Conservation (phyloP, 106 monocot genomes). For the Apostasia ramifera region DNA sequence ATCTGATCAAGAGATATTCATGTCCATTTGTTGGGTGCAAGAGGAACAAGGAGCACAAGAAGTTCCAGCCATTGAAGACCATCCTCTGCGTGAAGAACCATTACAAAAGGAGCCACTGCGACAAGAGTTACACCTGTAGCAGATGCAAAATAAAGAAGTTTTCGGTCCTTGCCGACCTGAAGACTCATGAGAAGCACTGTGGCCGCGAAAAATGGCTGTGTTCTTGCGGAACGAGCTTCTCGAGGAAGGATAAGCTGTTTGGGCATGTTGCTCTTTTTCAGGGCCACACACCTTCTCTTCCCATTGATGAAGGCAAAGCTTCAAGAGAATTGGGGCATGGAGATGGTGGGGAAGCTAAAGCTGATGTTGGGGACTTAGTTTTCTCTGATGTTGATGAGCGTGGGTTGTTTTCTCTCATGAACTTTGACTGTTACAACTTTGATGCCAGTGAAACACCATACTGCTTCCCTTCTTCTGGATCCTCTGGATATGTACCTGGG, state of each 20-base stretch:
- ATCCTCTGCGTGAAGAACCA: constrained; percentile 93
- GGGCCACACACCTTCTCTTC: constrained; percentile 42
- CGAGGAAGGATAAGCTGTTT: constrained; percentile 82
- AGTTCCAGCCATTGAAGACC: constrained; percentile 91
- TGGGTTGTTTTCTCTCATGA: constrained; percentile 37
- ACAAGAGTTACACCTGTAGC: constrained; percentile 66
- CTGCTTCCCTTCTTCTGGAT: constrained; percentile 21
- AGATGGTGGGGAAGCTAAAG: background rate
- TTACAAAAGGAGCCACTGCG: constrained; percentile 91
- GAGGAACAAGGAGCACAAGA: constrained; percentile 92
- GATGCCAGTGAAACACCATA: constrained; percentile 32
- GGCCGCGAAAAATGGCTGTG: constrained; percentile 73
- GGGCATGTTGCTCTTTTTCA: constrained; percentile 59
- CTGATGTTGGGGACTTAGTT: background rate
- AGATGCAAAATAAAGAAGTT: constrained; percentile 74
- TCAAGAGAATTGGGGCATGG: background rate
- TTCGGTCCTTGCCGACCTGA: constrained; percentile 76
- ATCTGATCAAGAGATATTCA: constrained; percentile 58
- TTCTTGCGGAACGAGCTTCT: constrained; percentile 80
- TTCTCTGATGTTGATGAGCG: constrained; percentile 29
- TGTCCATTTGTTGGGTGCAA: constrained; percentile 87
- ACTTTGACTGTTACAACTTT: constrained; percentile 37
- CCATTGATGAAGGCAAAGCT: constrained; percentile 20
- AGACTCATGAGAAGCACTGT: constrained; percentile 94
- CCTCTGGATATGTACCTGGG: constrained; percentile 7